Evolutionary conservation across 164 flowering plant genomes (phyloP).

Genomic region (Dillenia suffruticosa): DNA sequence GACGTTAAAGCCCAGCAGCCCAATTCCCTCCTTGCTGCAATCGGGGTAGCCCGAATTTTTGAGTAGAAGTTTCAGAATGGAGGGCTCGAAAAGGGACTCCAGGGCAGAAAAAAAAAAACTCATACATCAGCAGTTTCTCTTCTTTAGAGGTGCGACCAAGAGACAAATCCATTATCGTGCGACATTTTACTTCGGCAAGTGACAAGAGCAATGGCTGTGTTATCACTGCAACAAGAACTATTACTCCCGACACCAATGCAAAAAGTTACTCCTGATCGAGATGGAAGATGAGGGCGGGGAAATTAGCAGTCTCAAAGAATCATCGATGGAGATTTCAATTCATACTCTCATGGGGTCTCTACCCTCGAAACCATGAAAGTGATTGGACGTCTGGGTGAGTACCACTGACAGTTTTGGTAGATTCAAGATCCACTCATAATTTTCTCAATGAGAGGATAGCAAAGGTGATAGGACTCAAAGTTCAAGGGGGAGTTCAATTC

Average conservation of each 20-base stretch:
- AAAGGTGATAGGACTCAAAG: not conserved
- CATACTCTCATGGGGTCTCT: not conserved
- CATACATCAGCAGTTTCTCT: not conserved
- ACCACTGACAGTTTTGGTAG: not conserved
- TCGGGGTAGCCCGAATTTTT: too few species aligned
- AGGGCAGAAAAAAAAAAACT: too few species aligned
- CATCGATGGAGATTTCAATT: not conserved
- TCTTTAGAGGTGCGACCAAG: too few species aligned
- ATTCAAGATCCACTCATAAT: not conserved
- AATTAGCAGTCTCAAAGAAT: not conserved
- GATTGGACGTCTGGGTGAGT: not conserved
- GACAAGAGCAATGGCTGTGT: not conserved
- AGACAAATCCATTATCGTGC: too few species aligned
- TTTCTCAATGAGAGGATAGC: not conserved
- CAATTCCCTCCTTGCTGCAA: too few species aligned
- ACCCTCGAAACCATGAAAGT: slow-evolving; percentile 2
- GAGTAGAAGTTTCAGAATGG: not conserved
- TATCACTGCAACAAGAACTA: not conserved
- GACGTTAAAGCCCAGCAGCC: too few species aligned
- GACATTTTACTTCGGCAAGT: not conserved
- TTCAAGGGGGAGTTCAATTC: not conserved
- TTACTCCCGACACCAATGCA: not conserved
- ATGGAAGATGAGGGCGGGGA: not conserved
- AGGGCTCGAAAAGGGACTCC: too few species aligned
- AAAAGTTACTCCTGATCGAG: not conserved